Evolutionary conservation across 768 basidiomycete species (phyloP).

Genomic region (Lactarius pseudohatsudake): DNA sequence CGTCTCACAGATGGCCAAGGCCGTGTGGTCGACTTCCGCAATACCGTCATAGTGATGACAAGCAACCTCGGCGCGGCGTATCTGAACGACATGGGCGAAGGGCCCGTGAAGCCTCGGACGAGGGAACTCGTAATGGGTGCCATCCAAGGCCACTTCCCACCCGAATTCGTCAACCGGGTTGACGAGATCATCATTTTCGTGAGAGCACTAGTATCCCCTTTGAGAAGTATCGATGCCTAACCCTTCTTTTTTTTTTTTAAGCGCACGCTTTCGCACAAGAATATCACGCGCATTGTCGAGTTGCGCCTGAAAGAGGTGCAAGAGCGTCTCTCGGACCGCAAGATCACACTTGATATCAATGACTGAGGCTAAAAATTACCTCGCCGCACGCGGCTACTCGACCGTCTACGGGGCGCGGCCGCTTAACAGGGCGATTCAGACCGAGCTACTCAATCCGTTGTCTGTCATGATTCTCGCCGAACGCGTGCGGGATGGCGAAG

Average conservation of each 20-base stretch:
- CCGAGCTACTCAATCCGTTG: constrained; percentile 88
- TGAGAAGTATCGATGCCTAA: constrained; percentile 36
- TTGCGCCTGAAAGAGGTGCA: constrained; percentile 85
- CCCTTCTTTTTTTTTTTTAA: constrained; percentile 36
- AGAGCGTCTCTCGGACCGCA: constrained; percentile 72
- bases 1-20: constrained; percentile 92
- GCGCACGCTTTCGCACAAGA: constrained; percentile 74
- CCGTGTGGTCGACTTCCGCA: constrained; percentile 83
- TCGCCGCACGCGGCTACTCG: constrained; percentile 76
- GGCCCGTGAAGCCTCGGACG: constrained; percentile 61
- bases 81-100: constrained; percentile 73
- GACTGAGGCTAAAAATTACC: constrained; percentile 71
- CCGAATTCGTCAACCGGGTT: constrained; percentile 89
- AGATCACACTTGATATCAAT: constrained; percentile 79
- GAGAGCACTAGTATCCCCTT: constrained; percentile 32
- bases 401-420: constrained; percentile 89
- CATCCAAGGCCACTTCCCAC: constrained; percentile 84
- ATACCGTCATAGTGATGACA: constrained; percentile 93
- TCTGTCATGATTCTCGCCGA: constrained; percentile 83
- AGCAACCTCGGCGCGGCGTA: constrained; percentile 84
- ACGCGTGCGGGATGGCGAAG: constrained; percentile 79
- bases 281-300: constrained; percentile 85
- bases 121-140: constrained; percentile 71
- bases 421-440: constrained; percentile 87
- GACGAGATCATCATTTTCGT: constrained; percentile 82